Evolutionary conservation across 1,284 basidiomycete species (phyloP), one percentile per base, ranked within the genome.

Genomic region (Mycena citricolor): DNA sequence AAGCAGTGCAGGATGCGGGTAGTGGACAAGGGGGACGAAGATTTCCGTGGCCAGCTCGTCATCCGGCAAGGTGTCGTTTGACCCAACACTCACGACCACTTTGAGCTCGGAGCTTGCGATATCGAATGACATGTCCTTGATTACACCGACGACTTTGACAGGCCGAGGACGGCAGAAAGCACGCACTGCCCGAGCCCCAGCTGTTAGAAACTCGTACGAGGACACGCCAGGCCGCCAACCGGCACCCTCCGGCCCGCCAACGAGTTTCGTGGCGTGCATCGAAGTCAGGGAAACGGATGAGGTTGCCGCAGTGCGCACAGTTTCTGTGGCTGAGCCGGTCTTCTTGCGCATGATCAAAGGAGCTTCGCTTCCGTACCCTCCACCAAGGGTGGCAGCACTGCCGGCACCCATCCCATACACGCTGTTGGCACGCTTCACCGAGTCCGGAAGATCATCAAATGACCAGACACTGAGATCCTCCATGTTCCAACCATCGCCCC

Each of bases 401-500:
- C 52, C 51, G 13, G 42, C 25, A 4, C 26, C 21, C 8, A 47
- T 44, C 1, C 32, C 23, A 21, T 53, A 53, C 11, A 53, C 25
- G 19, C 37, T n/a, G 25, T 26, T 37, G 44, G 35, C 21, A 50
- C 56, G 57, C 60, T 59, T 53, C 46, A 62, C 54, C 54, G 56
- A 58, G 43, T 56, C 63, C 56, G 61, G 67, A 55, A 81, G 52
- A 61, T 95, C 94, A 59, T 95, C 91, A 2, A 61, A 55, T 55
- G 86, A 87, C 91, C 90, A 98, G 10, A 95, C 55, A 50, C 90
- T 94, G 44, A 98, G 66, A 66, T 98, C 95, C 68, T 99, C 95
- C 65, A 91, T 83, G 62, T 98, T 94, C 94, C 94, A 99, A 2
- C 84, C 83, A 62, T 98, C 95, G 14, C 94, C 93, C 91, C 91